Evolutionary conservation across 495 filamentous ascomycete genomes (phyloP).

Genomic region (Daldinia decipiens): DNA sequence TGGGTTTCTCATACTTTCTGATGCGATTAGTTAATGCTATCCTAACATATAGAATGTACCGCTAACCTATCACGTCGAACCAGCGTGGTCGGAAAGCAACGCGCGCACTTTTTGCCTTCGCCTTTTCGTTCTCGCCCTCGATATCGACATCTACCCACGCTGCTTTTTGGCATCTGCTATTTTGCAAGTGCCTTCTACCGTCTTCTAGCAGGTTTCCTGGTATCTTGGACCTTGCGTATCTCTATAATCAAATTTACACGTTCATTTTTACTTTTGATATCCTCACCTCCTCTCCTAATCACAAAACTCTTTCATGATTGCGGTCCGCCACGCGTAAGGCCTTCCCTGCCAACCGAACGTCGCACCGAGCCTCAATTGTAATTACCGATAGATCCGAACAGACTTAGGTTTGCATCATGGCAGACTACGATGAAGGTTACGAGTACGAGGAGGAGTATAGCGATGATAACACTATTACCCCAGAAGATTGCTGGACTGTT

Average conservation of each 20-base stretch:
- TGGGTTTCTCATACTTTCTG: constrained; percentile 16
- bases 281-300: constrained; percentile 2
- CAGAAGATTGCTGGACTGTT: constrained; percentile 97
- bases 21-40: neutral
- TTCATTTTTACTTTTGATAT: neutral
- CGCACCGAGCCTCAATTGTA: constrained; percentile 1
- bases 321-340: constrained; percentile 5
- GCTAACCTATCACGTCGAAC: constrained; percentile 12
- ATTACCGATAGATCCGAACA: neutral
- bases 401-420: constrained; percentile 34
- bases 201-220: neutral
- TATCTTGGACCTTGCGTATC: neutral
- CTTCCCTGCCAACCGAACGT: neutral
- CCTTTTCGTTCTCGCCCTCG: neutral
- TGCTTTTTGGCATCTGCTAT: neutral
- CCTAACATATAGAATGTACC: neutral
- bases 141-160: neutral
- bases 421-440: constrained; percentile 47
- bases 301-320: constrained; percentile 18
- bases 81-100: constrained; percentile 8
- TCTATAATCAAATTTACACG: neutral
- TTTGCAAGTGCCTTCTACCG: neutral
- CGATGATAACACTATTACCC: constrained; percentile 79
- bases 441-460: constrained; percentile 57
- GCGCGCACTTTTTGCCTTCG: constrained; percentile 16